phyloP scores from a whole-genome alignment of 441 rosid species.

The Lagerstroemia fauriei region DNA sequence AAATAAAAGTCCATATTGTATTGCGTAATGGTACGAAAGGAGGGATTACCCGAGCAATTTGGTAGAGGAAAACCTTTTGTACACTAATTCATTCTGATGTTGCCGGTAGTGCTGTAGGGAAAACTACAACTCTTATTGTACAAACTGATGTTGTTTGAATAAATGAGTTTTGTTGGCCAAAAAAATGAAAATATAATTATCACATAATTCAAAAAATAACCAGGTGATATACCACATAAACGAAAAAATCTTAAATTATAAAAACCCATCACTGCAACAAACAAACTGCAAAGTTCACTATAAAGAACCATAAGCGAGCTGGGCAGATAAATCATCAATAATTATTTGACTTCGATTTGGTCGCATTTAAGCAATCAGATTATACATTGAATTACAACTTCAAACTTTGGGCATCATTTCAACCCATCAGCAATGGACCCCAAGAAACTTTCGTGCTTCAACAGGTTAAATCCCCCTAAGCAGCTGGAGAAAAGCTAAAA shows the following conservation, averaged over 20 bases:
- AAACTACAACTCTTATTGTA: no score
- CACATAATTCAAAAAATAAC: background rate
- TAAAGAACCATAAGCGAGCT: background rate
- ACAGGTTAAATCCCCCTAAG: background rate
- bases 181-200: no score
- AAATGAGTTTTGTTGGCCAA: no score
- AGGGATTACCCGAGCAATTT: no score
- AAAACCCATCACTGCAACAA: background rate
- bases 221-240: background rate
- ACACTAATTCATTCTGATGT: no score
- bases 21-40: no score
- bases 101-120: no score
- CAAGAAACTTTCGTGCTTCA: background rate
- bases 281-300: background rate
- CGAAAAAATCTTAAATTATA: no score
- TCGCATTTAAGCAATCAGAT: background rate
- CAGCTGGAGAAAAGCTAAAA: no score
- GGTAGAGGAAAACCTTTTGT: no score
- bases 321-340: background rate
- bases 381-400: background rate
- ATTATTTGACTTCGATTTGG: background rate
- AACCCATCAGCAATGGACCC: background rate
- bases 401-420: background rate
- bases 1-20: no score
- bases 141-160: no score